Percentiles rank a stretch among this genome's conserved stretches.
phyloP scores from a whole-genome alignment of 228 moss, liverwort and hornwort species.

The Sphagnum fallax region DNA sequence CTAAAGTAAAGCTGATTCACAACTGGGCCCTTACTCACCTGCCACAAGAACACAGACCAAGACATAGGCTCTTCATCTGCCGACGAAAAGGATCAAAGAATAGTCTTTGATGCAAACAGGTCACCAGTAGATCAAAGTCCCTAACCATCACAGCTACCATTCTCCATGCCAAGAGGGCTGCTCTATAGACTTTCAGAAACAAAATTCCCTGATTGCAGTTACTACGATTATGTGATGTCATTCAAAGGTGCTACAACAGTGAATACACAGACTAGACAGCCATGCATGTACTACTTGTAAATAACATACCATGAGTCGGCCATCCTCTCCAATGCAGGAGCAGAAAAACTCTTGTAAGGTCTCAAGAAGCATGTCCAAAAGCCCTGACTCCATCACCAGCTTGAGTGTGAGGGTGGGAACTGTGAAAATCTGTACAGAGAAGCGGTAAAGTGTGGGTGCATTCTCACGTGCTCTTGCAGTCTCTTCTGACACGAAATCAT shows the following conservation, averaged over 20 bases:
- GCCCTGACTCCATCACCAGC: slow-evolving; percentile 74
- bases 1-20: slow-evolving; percentile 45
- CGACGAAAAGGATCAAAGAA: too few species aligned
- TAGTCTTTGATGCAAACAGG: too few species aligned
- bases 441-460: slow-evolving; percentile 44
- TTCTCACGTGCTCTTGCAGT: slow-evolving; percentile 43
- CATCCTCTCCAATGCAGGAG: slow-evolving; percentile 77
- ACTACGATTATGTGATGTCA: too few species aligned
- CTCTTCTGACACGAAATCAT: slow-evolving; percentile 57
- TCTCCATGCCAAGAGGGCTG: too few species aligned
- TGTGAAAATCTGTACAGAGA: slow-evolving; percentile 93
- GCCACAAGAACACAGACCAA: slow-evolving; percentile 8
- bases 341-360: slow-evolving; percentile 67
- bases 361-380: slow-evolving; percentile 82
- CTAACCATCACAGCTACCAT: too few species aligned
- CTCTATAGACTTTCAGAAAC: too few species aligned
- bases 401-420: slow-evolving; percentile 85
- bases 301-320: slow-evolving; percentile 62
- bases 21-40: slow-evolving; percentile 77
- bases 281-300: too few species aligned
- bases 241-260: too few species aligned
- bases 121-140: too few species aligned
- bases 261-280: too few species aligned
- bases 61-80: too few species aligned
- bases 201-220: too few species aligned